Evolutionary conservation across 192 early-diverging fungal genomes (phyloP), one percentile per base, ranked within the genome.

Genomic region (Coemansia nantahalensis): DNA sequence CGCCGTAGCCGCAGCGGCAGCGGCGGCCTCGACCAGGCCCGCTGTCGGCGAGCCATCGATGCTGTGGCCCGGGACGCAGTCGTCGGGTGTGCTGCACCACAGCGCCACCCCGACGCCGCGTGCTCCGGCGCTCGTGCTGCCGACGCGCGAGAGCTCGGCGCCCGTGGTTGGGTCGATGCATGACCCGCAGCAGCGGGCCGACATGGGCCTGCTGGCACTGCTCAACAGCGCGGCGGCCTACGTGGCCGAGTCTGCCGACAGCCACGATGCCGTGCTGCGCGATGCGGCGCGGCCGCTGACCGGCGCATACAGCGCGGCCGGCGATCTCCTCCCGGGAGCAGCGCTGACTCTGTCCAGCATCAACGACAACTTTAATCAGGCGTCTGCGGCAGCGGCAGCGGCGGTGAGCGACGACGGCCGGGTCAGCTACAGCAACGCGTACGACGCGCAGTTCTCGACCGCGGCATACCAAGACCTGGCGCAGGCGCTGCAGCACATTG

Each of bases 211-310:
- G 43, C 22, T 77, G 44, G 73, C 54, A 3, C 62, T 77, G 22
- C 39, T 77, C 22, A 69, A 77, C 51, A 69, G 66, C 18, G 73
- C 73, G 4, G 73, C 66, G 1, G 66, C 59, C 1, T 75, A 54
- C 37, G 57, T 77, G 13, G 61, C 65, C 37, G 62, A 77, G 42
- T 69, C 73, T 5, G n/a, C 26, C 7, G 26, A 28, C 26, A 7
- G 26, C 26, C 26, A 3, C 4, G 26, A 28, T 28, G 26, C 26
- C 26, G 26, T 7, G 4, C 7, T 28, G 26, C 26, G 26, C 26
- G 26, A 39, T 16, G 23, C 31, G 18, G 35, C 54, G 24, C 60
- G 55, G 17, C 15, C 33, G 2, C 38, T 44, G 15, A 14, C 44
- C n/a, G 53, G 21, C 6, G 30, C 56, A 4, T 68, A 65, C 32